Evolutionary conservation across 179 eudicot species (phyloP).

Genomic region (Beta lomatogona): DNA sequence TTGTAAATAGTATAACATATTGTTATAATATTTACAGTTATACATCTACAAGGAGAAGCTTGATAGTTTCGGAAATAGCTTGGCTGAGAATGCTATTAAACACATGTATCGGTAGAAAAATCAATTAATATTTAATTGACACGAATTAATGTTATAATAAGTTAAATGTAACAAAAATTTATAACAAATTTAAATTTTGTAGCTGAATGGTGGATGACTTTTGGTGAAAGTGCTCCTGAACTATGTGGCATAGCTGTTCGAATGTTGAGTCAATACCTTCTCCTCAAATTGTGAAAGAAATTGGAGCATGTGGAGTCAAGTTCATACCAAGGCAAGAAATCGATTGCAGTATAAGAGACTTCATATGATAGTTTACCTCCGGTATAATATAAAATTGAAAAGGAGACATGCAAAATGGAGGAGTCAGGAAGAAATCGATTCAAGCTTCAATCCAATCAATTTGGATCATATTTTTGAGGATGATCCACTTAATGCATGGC

Average conservation of each 20-base stretch:
- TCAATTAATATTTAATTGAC: too few relatives aligned
- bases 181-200: not conserved
- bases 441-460: slow-evolving; percentile 10
- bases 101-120: slow-evolving; percentile 5
- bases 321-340: slow-evolving; percentile 15
- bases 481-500: not conserved
- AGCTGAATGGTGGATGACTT: slow-evolving; percentile 15
- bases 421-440: not conserved
- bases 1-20: too few relatives aligned
- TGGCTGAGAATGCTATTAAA: not conserved
- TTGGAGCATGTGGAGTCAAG: slow-evolving; percentile 19
- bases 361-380: not conserved
- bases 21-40: not conserved
- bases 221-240: slow-evolving; percentile 1
- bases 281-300: slow-evolving; percentile 15
- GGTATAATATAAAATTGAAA: slow-evolving; percentile 9
- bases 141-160: not conserved
- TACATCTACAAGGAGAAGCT: too few relatives aligned
- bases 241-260: not conserved
- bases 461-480: slow-evolving; percentile 8
- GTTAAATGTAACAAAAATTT: not conserved
- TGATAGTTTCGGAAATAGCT: not conserved
- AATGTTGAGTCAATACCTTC: slow-evolving; percentile 19
- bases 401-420: not conserved
- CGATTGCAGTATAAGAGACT: not conserved